Percentiles rank a stretch among this genome's conserved stretches.
Conservation (phyloP, 2,329 filamentous ascomycete species). For the Apiospora arundinis region DNA sequence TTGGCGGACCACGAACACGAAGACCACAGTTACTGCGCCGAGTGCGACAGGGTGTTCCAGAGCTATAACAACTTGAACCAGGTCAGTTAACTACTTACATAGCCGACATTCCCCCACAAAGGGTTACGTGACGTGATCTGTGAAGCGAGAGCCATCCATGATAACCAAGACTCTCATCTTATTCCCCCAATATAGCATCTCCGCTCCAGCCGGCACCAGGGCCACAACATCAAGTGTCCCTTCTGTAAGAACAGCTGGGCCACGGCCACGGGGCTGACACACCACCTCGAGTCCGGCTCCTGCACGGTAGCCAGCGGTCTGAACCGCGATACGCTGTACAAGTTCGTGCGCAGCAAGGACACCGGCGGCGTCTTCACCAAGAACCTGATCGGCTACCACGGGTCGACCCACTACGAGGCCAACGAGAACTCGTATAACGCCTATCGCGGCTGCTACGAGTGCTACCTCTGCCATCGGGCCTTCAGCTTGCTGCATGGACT, state of each 20-base stretch:
- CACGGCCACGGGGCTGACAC: slow-evolving; percentile 58
- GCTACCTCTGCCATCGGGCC: slow-evolving; percentile 57
- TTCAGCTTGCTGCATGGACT: slow-evolving; percentile 48
- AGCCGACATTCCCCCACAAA: neutral
- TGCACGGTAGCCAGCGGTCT: slow-evolving; percentile 54
- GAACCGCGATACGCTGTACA: slow-evolving; percentile 55
- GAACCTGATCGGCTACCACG: slow-evolving; percentile 54
- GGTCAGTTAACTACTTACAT: slow-evolving; percentile 32
- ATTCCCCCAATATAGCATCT: slow-evolving; percentile 52
- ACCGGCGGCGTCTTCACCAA: slow-evolving; percentile 56
- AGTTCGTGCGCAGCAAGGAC: slow-evolving; percentile 53
- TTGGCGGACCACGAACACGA: slow-evolving; percentile 37
- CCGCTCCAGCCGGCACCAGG: slow-evolving; percentile 57
- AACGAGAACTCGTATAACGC: slow-evolving; percentile 55
- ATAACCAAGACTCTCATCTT: neutral
- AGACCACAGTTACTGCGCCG: slow-evolving; percentile 40
- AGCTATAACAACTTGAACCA: slow-evolving; percentile 40
- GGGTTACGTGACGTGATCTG: neutral
- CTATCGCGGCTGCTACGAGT: slow-evolving; percentile 56
- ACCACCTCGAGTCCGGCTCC: slow-evolving; percentile 62
- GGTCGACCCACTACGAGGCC: slow-evolving; percentile 44
- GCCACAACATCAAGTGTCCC: slow-evolving; percentile 54
- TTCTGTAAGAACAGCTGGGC: slow-evolving; percentile 57
- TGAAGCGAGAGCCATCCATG: no score
- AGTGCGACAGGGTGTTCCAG: slow-evolving; percentile 42